A percentile compares a stretch with the other conserved stretches of the same genome.
Conservation (phyloP, 228 moss, liverwort and hornwort genomes). For the Sphagnum fallax region DNA sequence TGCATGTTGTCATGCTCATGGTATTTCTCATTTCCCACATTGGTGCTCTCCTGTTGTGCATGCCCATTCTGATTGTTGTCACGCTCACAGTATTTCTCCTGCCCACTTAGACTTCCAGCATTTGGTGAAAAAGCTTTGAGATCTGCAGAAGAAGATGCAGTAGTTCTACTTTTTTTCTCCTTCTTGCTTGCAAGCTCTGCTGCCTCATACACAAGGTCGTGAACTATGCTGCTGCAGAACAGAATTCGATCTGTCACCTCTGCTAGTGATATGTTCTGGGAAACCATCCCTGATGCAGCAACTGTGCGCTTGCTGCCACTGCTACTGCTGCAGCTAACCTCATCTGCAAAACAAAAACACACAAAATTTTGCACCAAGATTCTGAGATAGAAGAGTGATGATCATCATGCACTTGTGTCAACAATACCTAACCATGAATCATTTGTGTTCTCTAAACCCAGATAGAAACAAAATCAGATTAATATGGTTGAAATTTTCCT, state of each 20-base stretch:
- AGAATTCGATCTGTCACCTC: constrained; percentile 1
- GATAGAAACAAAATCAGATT: no score
- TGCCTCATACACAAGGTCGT: background rate
- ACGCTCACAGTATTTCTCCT: no score
- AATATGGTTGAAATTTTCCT: background rate
- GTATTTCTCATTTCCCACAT: no score
- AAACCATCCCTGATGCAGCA: constrained; percentile 20
- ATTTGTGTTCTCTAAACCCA: no score
- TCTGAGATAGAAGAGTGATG: no score
- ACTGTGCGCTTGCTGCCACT: constrained; percentile 34
- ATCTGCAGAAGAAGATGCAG: background rate
- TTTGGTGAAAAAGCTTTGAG: background rate
- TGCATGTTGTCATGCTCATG: no score
- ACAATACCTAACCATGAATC: no score
- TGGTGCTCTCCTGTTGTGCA: no score
- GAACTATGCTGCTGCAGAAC: constrained; percentile 4
- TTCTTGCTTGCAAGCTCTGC: background rate
- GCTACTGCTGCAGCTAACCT: constrained; percentile 52
- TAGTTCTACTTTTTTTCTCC: background rate
- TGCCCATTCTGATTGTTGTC: no score
- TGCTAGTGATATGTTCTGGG: background rate
- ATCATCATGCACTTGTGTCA: no score
- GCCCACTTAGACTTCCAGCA: no score
- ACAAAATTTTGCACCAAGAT: background rate
- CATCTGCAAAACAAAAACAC: constrained; percentile 18